Base-by-base conservation (phyloP, 345 rosid genomes). In the Moricandia moricandioides region DNA sequence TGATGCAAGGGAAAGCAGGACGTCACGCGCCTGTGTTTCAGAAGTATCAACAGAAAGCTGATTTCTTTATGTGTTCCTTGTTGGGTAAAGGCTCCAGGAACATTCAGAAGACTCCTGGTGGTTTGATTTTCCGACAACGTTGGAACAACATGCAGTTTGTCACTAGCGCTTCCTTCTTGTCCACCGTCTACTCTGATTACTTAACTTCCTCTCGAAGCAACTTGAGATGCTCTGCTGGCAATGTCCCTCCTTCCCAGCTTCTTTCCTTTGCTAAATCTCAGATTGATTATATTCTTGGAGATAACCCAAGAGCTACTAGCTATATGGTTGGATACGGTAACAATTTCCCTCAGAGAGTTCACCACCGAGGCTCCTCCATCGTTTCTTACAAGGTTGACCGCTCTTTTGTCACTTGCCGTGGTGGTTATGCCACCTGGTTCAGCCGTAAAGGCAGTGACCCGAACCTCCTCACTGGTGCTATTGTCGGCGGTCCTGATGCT, bases 91-190 rank as follows among this genome's bases (percentile, higher is more conserved):
- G 91, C 11, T 35, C 71, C 29, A 75, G 75, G 66, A 92, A 85
- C 30, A 79, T 84, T 74, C 94, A 87, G 86, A 92, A 80, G 81
- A 92, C 97, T 62, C 97, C 99, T 0, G 99, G 97, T 5, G 99
- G 99, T 30, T 83, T 96, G 52, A 79, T 96, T 52, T 96, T 87
- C 93, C 86, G 90, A 33, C 98, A 92, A 79, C 85, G 85, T 45
- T 91, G 98, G 97, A 92, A 92, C 89, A 96, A 96, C 69, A 80
- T 96, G 98, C 98, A 96, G 80, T 96, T 91, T 8, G 99, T 91
- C 52, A 96, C 98, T 0, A 84, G 93, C 5, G 89, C 99, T 33
- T 85, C 99, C 2, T 91, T 96, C 86, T 79, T 96, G 62, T 65
- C 84, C 30, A 84, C 91, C 0, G 95, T 87, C 18, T 96, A 92